Percentiles rank a stretch among this genome's conserved stretches.
Evolutionary conservation across 345 rosid genomes (phyloP).

Genomic region (Eucalyptus erythrocorys): DNA sequence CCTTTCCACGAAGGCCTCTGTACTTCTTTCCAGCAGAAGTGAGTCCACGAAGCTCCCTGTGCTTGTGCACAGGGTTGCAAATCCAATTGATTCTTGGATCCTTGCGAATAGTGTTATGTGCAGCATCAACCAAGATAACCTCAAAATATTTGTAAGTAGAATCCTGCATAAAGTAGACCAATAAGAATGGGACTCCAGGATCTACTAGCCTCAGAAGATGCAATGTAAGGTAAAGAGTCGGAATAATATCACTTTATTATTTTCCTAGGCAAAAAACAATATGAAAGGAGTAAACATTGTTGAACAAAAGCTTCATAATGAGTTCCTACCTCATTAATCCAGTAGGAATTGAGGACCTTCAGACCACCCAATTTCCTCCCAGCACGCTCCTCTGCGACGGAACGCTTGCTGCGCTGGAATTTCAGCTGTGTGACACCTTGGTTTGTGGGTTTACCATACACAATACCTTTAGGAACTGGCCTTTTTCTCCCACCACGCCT

Average conservation of each 20-base stretch:
- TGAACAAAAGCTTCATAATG: neutral
- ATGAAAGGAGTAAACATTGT: neutral
- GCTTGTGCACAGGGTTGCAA: slow-evolving; percentile 32
- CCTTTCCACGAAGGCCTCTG: slow-evolving; percentile 31
- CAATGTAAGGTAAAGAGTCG: neutral
- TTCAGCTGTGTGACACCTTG: slow-evolving; percentile 32
- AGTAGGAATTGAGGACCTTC: slow-evolving; percentile 24
- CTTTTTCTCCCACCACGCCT: slow-evolving; percentile 30
- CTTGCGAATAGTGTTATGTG: slow-evolving; percentile 17
- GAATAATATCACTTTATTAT: neutral
- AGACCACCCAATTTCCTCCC: slow-evolving; percentile 26
- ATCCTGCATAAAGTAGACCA: slow-evolving; percentile 5
- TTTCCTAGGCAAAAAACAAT: neutral
- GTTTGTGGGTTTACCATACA: slow-evolving; percentile 27
- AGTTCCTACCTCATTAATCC: slow-evolving; percentile 21
- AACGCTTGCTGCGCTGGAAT: slow-evolving; percentile 29
- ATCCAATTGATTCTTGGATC: slow-evolving; percentile 40
- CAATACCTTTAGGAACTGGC: slow-evolving; percentile 32
- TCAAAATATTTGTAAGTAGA: slow-evolving; percentile 29
- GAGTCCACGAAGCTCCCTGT: slow-evolving; percentile 31
- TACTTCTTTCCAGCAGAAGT: slow-evolving; percentile 29
- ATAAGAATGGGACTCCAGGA: neutral
- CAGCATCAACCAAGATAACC: slow-evolving; percentile 23
- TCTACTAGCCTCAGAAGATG: neutral
- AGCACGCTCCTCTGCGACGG: slow-evolving; percentile 30